These are phyloP conservation scores for Davidsoniella eucalypti DNA, from an alignment of 2,329 filamentous ascomycete genomes.

Conservation along the genomic window DNA sequence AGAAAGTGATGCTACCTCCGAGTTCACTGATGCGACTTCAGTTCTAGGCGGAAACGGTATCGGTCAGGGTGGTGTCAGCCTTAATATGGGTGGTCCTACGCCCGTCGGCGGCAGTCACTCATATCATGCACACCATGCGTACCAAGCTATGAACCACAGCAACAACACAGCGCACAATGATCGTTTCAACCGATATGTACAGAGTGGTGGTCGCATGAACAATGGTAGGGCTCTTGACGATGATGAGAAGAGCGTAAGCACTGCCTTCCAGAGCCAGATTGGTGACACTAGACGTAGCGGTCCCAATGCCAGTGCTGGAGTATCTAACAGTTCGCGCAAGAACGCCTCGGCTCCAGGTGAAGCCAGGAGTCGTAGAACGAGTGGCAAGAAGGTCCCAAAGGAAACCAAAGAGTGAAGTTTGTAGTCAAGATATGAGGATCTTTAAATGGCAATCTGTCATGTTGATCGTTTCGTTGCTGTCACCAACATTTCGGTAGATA, in stretches of 20 bases:
- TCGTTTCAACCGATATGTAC: conserved; percentile 85
- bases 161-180: conserved; percentile 32
- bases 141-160: background rate
- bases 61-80: conserved; percentile 43
- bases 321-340: background rate
- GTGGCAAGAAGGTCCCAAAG: conserved; percentile 6
- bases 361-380: background rate
- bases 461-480: too few species aligned
- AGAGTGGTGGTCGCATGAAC: conserved; percentile 59
- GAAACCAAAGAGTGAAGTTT: conserved; percentile 6
- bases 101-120: background rate
- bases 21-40: conserved; percentile 73
- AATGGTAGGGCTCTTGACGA: conserved; percentile 66
- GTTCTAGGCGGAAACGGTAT: conserved; percentile 59
- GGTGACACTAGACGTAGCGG: conserved; percentile 30
- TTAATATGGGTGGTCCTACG: conserved; percentile 6
- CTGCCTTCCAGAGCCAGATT: conserved; percentile 90
- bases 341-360: background rate
- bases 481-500: too few species aligned
- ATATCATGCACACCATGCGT: background rate
- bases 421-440: background rate
- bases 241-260: conserved; percentile 89
- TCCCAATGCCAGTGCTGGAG: background rate
- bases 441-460: too few species aligned
- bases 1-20: conserved; percentile 82